Evolutionary conservation across 495 filamentous ascomycete genomes (phyloP).

Genomic region (Daldinia bambusicola): DNA sequence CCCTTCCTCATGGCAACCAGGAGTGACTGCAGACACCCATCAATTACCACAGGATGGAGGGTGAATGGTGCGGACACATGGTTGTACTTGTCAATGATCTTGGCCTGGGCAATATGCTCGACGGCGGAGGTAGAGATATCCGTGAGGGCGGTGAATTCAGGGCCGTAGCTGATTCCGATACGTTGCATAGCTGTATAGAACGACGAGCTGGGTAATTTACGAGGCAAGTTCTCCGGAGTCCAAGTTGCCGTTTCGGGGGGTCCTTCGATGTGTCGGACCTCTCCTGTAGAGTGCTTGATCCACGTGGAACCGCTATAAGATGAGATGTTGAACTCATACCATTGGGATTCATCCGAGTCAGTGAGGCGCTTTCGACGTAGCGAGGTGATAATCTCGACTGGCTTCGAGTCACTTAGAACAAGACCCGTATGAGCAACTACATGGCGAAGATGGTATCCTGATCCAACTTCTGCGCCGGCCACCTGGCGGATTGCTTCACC

Average conservation of each 20-base stretch:
- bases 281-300: slow-evolving; percentile 57
- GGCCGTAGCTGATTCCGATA: neutral
- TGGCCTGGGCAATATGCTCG: slow-evolving; percentile 40
- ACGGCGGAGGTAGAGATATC: slow-evolving; percentile 8
- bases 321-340: slow-evolving; percentile 59
- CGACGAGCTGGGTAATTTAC: neutral
- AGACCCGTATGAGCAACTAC: slow-evolving; percentile 51
- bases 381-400: slow-evolving; percentile 55
- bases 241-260: neutral
- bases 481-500: slow-evolving; percentile 57
- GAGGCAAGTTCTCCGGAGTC: neutral
- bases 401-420: slow-evolving; percentile 48
- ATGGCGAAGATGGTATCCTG: slow-evolving; percentile 50
- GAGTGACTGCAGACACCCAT: slow-evolving; percentile 54
- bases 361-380: slow-evolving; percentile 51
- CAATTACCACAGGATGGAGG: slow-evolving; percentile 58
- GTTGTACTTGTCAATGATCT: slow-evolving; percentile 30
- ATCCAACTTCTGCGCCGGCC: slow-evolving; percentile 28
- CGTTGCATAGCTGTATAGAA: neutral
- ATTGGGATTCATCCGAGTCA: slow-evolving; percentile 50
- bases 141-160: neutral
- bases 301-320: slow-evolving; percentile 51
- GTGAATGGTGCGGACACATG: slow-evolving; percentile 40
- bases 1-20: slow-evolving; percentile 50
- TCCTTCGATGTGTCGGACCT: slow-evolving; percentile 43